Evolutionary conservation across 495 filamentous ascomycete species (phyloP), one percentile per base, ranked within the genome.

Genomic region (Hypoxylon lenormandii): DNA sequence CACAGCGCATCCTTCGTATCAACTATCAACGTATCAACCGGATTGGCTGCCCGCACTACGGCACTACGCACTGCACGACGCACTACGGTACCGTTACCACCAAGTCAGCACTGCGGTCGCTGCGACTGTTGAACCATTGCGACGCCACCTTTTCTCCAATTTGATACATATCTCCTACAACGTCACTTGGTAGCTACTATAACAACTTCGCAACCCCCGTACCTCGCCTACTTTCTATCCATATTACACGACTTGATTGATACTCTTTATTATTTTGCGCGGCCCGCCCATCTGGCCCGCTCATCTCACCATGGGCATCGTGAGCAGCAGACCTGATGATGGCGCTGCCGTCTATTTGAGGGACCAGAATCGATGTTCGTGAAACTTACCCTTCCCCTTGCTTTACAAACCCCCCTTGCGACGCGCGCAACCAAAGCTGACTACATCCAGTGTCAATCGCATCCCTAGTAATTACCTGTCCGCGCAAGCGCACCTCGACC

Each of bases 291-390:
- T 64, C 64, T 53, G 60, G 67, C 60, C 56, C 4, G 57, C 54
- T 61, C 23, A 28, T 57, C 64, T 73, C 80, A 79, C 73, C 68
- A 98, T 98, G 95, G 95, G 95, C 66, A 93, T 91, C 83, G 90
- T 98, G 78, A 90, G 86, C 79, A 97, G 94, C 83, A 90, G 88
- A 79, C 88, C 89, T 66, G 94, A 97, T 74, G 94, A 97, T 80
- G 90, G 91, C 74, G 86, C 89, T 66, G 83, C 85, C 72, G 80
- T 97, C 78, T 93, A 90, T 76, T 84, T 97, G 78, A 90, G 91
- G 81, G 94, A 98, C 76, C 95, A 97, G 80, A 91, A 83, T 74
- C 88, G 92, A 83, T 87, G 94, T 98, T 78, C 51, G 82, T 79
- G 43, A 64, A 66, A 60, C 45, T 58, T 21, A 6, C 42, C 16